phyloP scores from a whole-genome alignment of 1,139 yeast species.

The Pichia sp. region DNA sequence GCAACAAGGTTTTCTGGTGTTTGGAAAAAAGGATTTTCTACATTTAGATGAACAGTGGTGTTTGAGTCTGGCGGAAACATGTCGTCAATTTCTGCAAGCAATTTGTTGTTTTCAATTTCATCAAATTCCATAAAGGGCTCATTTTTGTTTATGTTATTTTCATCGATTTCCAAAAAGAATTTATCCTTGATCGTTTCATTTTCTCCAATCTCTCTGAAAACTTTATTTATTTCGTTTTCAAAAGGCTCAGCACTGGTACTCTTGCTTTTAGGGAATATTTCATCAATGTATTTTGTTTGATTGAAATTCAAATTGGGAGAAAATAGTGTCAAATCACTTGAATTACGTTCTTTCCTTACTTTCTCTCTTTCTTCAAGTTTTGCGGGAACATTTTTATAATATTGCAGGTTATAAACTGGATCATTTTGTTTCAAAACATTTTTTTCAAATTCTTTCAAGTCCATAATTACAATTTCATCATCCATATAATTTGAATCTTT shows the following conservation, averaged over 20 bases:
- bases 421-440: neutral
- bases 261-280: neutral
- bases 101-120: neutral
- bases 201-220: no score
- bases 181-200: no score
- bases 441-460: neutral
- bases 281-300: neutral
- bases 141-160: no score
- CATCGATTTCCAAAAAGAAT: neutral
- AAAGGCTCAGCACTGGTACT: neutral
- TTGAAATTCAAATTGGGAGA: neutral
- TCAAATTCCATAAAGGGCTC: neutral
- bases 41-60: no score
- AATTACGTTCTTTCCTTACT: neutral
- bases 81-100: no score
- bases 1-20: neutral
- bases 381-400: neutral
- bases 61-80: neutral
- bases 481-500: neutral
- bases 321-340: neutral
- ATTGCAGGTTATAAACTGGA: neutral
- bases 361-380: neutral
- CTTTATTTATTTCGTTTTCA: neutral
- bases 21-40: no score
- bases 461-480: neutral